Base-by-base conservation (phyloP, 2,329 filamentous ascomycete genomes). In the Penicillium verrucosum region DNA sequence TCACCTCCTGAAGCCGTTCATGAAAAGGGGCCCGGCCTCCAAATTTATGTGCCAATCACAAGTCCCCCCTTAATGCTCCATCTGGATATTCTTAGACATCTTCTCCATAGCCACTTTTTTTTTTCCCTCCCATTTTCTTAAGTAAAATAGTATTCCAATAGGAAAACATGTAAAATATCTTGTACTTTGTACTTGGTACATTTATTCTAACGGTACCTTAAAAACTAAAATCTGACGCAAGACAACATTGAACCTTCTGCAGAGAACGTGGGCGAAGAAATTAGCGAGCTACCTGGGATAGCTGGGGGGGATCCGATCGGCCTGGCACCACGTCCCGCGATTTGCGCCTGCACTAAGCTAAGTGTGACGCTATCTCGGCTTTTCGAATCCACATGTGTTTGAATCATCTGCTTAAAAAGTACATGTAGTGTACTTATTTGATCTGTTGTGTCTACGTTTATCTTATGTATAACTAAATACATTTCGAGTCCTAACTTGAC, bases 51-150 rank as follows among this genome's bases (percentile, higher is more conserved):
- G 40, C 52, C 52, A 55, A 55, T 55, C 52, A 45, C 34, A 52
- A 29, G 29, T 25, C 40, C 23, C 47, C 54, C 54, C 48, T 56
- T 52, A 18, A 46, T 56, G 34, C 54, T 40, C 51, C 51, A 53
- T 53, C 9, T 27, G 25, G 53, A 49, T 51, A 56, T 56, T 56
- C 48, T 46, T 56, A 56, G 54, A 52, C 48, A 56, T 52, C 45
- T 42, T 42, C 45, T 37, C 30, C 45, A 49, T 42, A 49, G 29
- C 44, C 30, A 41, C 37, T 32, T 32, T 32, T 32, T 32, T 14
- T 14, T 4, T 30, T 10, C 18, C 18, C 11, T 21, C 21, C 50
- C 42, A 37, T 37, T 46, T 18, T 14, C 9, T 21, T 21, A n/a
- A 16, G 46, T 21, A 38, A 36, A 27, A 49, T 38, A 9, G 12